Conservation (phyloP, 768 basidiomycete species). For the Phaffia australis region DNA sequence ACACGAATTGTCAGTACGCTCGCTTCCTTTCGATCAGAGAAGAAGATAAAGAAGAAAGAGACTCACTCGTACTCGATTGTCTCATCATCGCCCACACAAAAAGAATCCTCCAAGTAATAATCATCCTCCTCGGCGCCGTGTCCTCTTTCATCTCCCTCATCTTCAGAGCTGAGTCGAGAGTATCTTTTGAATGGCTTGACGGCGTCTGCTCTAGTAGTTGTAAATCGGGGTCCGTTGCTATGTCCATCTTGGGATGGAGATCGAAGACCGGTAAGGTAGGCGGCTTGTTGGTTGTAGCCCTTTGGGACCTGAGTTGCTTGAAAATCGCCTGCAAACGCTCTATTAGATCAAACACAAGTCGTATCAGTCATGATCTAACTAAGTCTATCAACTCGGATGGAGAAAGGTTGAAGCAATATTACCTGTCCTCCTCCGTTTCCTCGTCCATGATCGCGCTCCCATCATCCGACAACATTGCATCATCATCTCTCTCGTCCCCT, state of each 20-base stretch:
- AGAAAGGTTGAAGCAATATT: conserved; percentile 33
- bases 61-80: conserved; percentile 24
- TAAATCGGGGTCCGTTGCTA: conserved; percentile 30
- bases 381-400: conserved; percentile 27
- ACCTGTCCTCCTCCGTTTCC: conserved; percentile 28
- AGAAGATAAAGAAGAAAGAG: not conserved
- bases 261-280: conserved; percentile 33
- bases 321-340: conserved; percentile 36
- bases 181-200: conserved; percentile 28
- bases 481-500: conserved; percentile 6
- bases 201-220: conserved; percentile 5
- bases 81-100: conserved; percentile 20
- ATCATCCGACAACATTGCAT: conserved; percentile 12
- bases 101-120: conserved; percentile 6
- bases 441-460: conserved; percentile 6
- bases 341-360: conserved; percentile 29
- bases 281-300: conserved; percentile 37
- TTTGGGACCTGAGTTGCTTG: conserved; percentile 37
- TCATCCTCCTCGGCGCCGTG: conserved; percentile 32
- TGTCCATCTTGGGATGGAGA: conserved; percentile 31
- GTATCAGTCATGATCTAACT: conserved; percentile 24
- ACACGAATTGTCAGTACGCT: too few relatives aligned
- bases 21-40: too few relatives aligned
- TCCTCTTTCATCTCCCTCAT: conserved; percentile 32
- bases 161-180: conserved; percentile 33